These are phyloP conservation scores for Rhizomucor miehei DNA, from an alignment of 371 early-diverging fungal species.

Conservation along the genomic window DNA sequence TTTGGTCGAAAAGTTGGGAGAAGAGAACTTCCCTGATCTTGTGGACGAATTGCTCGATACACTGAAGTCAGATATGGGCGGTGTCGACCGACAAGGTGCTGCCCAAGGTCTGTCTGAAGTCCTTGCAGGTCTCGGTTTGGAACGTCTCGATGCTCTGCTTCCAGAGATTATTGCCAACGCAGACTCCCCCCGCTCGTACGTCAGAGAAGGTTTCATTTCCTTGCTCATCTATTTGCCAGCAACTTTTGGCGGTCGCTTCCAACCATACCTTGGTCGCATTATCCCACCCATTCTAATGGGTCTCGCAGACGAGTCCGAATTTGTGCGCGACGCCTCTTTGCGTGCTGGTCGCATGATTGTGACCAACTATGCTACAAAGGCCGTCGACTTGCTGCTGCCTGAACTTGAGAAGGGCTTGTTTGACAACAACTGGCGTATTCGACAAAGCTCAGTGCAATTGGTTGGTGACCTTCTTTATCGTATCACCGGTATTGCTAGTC, in stretches of 20 bases:
- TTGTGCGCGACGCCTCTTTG: conserved; percentile 90
- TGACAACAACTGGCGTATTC: conserved; percentile 93
- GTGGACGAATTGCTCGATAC: conserved; percentile 81
- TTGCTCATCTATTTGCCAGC: conserved; percentile 94
- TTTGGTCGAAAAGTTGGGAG: conserved; percentile 89
- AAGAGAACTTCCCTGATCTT: conserved; percentile 89
- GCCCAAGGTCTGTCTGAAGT: conserved; percentile 97
- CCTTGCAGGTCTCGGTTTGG: conserved; percentile 85
- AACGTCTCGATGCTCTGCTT: conserved; percentile 83
- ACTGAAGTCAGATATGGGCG: conserved; percentile 84
- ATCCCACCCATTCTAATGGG: conserved; percentile 88
- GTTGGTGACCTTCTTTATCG: conserved; percentile 93
- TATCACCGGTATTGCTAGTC: conserved; percentile 82
- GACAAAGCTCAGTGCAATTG: conserved; percentile 91
- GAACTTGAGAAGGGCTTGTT: conserved; percentile 89
- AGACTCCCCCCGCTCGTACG: conserved; percentile 67
- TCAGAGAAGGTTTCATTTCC: conserved; percentile 96
- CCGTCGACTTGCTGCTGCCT: conserved; percentile 88
- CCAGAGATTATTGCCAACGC: conserved; percentile 89
- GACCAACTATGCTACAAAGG: conserved; percentile 81
- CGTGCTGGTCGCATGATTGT: conserved; percentile 94
- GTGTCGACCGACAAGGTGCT: conserved; percentile 95
- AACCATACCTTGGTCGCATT: conserved; percentile 83
- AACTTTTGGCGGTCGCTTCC: conserved; percentile 89
- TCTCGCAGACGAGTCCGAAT: conserved; percentile 94